These are phyloP conservation scores for Hibiscus trionum DNA, from an alignment of 345 rosid species.

Conservation along the genomic window DNA sequence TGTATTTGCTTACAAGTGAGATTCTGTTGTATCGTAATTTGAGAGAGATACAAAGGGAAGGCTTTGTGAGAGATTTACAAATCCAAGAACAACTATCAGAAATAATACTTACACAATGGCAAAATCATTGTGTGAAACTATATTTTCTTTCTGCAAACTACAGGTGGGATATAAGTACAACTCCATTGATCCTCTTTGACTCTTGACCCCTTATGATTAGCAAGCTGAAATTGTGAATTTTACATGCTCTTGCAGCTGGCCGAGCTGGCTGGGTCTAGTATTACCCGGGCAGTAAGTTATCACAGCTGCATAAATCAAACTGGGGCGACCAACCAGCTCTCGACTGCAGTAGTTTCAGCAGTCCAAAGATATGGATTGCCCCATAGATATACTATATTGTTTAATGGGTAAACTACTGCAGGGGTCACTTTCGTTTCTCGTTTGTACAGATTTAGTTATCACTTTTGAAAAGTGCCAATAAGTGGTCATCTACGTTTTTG, in stretches of 20 bases:
- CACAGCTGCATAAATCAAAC: constrained; percentile 56
- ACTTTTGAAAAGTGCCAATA: too few relatives aligned
- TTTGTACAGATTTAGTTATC: too few relatives aligned
- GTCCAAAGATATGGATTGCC: constrained; percentile 46
- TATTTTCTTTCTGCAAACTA: neutral
- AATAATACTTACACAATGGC: neutral
- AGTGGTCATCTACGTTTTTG: too few relatives aligned
- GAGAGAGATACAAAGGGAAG: constrained; percentile 13
- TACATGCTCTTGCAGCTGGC: constrained; percentile 56
- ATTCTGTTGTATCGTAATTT: constrained; percentile 22
- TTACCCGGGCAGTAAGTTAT: constrained; percentile 63
- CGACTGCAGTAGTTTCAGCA: constrained; percentile 48
- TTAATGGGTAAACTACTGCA: too few relatives aligned
- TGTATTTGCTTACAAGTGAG: neutral
- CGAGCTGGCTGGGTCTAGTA: constrained; percentile 82
- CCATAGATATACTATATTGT: constrained; percentile 23
- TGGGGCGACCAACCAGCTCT: constrained; percentile 63
- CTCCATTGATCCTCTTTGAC: neutral
- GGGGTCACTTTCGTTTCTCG: too few relatives aligned
- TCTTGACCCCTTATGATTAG: neutral
- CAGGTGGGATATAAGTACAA: neutral
- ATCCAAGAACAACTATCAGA: neutral
- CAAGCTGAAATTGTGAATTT: neutral
- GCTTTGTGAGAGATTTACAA: neutral
- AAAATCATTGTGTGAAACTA: neutral